Evolutionary conservation across 495 filamentous ascomycete genomes (phyloP).

Genomic region (Glarea lozoyensis): DNA sequence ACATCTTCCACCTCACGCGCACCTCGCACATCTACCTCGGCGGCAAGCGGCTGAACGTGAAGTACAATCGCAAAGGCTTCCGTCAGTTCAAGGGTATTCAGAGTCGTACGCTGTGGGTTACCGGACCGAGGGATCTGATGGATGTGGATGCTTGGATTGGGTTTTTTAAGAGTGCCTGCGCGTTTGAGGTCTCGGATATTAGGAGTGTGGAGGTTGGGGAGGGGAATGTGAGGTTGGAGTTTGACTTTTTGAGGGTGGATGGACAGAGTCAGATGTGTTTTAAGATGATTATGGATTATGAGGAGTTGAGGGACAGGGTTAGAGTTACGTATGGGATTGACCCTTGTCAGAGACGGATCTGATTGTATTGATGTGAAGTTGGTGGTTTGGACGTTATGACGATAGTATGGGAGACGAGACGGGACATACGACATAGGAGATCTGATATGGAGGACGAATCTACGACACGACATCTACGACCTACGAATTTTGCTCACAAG

Average conservation of each 20-base stretch:
- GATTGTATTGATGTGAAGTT: no score
- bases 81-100: background rate
- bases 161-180: background rate
- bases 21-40: background rate
- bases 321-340: constrained; percentile 1
- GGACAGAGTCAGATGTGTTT: background rate
- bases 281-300: background rate
- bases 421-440: no score
- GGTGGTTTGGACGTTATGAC: no score
- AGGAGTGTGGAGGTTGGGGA: background rate
- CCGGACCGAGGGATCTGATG: background rate
- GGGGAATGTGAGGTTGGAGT: constrained; percentile 24
- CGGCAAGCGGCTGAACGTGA: background rate
- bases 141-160: background rate
- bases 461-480: no score
- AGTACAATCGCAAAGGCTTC: background rate
- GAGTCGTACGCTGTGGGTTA: background rate
- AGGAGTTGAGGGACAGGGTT: background rate
- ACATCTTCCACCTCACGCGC: background rate
- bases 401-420: no score
- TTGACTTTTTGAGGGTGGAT: background rate
- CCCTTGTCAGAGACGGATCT: constrained; percentile 12
- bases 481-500: no score
- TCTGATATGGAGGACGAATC: no score
- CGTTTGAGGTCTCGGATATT: background rate